Evolutionary conservation across 805 yeast species (phyloP), one percentile per base, ranked within the genome.

Genomic region (Metschnikowia lochheadii): DNA sequence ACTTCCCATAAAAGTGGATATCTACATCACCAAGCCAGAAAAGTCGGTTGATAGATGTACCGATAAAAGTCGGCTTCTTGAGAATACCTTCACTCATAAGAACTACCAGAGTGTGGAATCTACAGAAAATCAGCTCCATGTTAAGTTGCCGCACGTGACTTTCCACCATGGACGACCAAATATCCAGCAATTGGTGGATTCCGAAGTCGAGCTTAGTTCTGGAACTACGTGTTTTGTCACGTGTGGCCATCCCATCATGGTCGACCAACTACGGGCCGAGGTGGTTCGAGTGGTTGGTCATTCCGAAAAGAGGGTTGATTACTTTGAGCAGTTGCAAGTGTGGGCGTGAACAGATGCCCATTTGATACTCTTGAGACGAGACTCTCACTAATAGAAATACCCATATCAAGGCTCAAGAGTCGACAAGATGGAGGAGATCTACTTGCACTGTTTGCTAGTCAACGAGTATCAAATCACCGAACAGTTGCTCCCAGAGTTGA

Each of bases 401-500:
- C 29, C 35, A 13, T 15, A 14, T 33, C 35, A 14, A 33, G 15
- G 14, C 15, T 7, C 35, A 33, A 33, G n/a, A 33, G n/a, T 33
- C 35, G 14, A 13, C 35, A 4, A 26, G 71, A 81, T 94, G 69
- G 99, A 94, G 84, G 96, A 94, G 83, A 89, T 94, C 83, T 94
- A 90, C 94, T 82, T 92, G 75, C 97, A 94, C 91, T 86, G 98
- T 72, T 84, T 94, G 72, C 98, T 99, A 75, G 94, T 94, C 78
- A 94, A 94, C 90, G 99, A 94, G 83, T 91, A 79, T 88, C 98
- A 92, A 83, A 88, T 94, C 83, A 87, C 94, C 71, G 99, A 94
- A 83, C 84, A 84, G 72, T 83, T 94, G 77, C 83, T 94, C 71
- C 99, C 99, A 75, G 85, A 80, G 72, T 86, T 94, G 75, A 85